Evolutionary conservation across 306 rosid species (phyloP).

Genomic region (Argentina anserina): DNA sequence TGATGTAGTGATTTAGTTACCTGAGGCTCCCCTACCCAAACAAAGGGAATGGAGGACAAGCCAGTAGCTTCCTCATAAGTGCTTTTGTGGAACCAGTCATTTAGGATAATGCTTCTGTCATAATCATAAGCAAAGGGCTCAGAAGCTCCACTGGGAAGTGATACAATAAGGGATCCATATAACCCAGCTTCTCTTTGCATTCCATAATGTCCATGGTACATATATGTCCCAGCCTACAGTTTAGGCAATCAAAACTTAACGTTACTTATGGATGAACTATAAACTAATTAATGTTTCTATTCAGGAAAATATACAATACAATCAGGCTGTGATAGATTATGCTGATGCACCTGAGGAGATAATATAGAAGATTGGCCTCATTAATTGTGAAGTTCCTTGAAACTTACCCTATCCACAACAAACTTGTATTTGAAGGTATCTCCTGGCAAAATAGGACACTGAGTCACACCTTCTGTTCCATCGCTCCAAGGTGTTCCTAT

Average conservation of each 20-base stretch:
- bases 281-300: not conserved
- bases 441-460: constrained; percentile 78
- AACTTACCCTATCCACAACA: constrained; percentile 76
- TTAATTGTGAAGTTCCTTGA: not conserved
- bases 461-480: constrained; percentile 92
- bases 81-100: constrained; percentile 79
- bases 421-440: constrained; percentile 69
- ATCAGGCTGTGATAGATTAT: not conserved
- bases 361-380: not conserved
- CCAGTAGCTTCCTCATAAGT: constrained; percentile 65
- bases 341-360: not conserved
- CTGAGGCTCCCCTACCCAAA: constrained; percentile 85
- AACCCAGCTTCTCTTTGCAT: constrained; percentile 89
- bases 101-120: constrained; percentile 67
- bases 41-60: constrained; percentile 46
- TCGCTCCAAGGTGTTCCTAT: constrained; percentile 92
- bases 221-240: constrained; percentile 69
- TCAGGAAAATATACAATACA: not conserved
- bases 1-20: constrained; percentile 30
- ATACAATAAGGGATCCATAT: constrained; percentile 59
- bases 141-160: constrained; percentile 42
- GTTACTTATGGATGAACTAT: not conserved
- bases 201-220: constrained; percentile 90
- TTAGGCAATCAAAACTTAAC: not conserved
- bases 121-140: constrained; percentile 74